Percentiles rank a stretch among this genome's conserved stretches.
These are phyloP conservation scores for Coemansia sp. DNA, from an alignment of 192 early-diverging fungal species.

Conservation along the genomic window DNA sequence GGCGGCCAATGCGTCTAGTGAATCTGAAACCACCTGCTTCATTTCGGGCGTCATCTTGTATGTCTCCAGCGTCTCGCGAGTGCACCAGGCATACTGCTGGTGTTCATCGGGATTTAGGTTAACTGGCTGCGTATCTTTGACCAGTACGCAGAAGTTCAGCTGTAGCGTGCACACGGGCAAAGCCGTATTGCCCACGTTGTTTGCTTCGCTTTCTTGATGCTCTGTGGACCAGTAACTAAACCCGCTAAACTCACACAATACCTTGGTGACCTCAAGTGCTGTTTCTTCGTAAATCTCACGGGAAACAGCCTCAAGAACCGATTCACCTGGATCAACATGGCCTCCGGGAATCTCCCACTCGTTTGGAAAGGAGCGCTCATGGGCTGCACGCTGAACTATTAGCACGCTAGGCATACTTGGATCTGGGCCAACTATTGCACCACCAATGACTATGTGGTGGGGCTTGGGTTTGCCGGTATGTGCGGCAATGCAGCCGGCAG, in stretches of 20 bases:
- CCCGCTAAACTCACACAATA: conserved; percentile 27
- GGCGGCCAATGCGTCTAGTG: conserved; percentile 7
- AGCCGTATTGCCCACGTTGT: neutral
- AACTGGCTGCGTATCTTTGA: neutral
- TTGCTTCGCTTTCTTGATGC: conserved; percentile 16
- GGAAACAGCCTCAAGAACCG: conserved; percentile 25
- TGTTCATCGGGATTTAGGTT: conserved; percentile 34
- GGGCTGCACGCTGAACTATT: conserved; percentile 37
- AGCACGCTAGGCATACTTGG: conserved; percentile 10
- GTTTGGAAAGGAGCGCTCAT: conserved; percentile 40
- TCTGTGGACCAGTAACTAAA: conserved; percentile 36
- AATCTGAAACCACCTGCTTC: conserved; percentile 28
- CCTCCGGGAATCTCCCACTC: conserved; percentile 50
- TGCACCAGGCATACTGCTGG: conserved; percentile 36
- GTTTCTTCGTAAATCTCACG: conserved; percentile 50
- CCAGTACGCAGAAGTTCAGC: conserved; percentile 40
- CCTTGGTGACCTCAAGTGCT: conserved; percentile 14
- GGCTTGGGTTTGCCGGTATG: conserved; percentile 6
- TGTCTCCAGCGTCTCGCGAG: conserved; percentile 15
- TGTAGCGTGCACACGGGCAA: conserved; percentile 21
- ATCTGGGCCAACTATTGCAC: conserved; percentile 14
- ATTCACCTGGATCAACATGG: conserved; percentile 36
- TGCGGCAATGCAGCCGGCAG: conserved; percentile 3
- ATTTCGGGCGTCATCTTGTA: conserved; percentile 33
- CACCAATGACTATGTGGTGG: conserved; percentile 38